These are phyloP conservation scores for Exidia glandulosa DNA, from an alignment of 768 basidiomycete species.

Conservation along the genomic window DNA sequence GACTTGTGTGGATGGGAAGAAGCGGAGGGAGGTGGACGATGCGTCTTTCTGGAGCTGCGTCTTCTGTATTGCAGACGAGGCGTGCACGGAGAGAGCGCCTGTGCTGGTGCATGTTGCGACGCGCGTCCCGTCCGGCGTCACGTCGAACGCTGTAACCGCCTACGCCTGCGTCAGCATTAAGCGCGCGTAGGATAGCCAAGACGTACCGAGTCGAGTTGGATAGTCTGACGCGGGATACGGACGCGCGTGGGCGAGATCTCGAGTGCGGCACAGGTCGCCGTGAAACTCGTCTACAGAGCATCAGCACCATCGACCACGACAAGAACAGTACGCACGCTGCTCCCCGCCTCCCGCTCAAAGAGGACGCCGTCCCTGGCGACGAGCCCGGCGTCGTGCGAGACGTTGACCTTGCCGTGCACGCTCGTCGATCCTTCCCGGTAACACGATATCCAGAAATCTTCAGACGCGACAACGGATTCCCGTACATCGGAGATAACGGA, in stretches of 20 bases:
- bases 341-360: conserved; percentile 26
- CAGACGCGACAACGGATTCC: conserved; percentile 41
- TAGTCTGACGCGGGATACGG: conserved; percentile 38
- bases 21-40: conserved; percentile 42
- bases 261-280: conserved; percentile 37
- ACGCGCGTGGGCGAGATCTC: conserved; percentile 37
- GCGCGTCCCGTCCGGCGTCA: conserved; percentile 46
- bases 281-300: conserved; percentile 24
- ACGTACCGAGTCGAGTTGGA: conserved; percentile 25
- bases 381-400: conserved; percentile 36
- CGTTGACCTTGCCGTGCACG: conserved; percentile 54
- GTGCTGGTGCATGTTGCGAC: conserved; percentile 52
- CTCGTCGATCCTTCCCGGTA: conserved; percentile 34
- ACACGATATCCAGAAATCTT: conserved; percentile 67
- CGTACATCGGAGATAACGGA: conserved; percentile 53
- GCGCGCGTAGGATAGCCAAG: not conserved
- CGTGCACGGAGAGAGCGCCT: conserved; percentile 43
- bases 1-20: conserved; percentile 65
- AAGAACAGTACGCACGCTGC: conserved; percentile 13
- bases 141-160: conserved; percentile 52
- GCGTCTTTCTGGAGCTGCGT: not conserved
- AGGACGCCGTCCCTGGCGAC: conserved; percentile 37
- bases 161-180: conserved; percentile 26
- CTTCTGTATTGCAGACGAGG: conserved; percentile 14
- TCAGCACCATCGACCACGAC: not conserved